Evolutionary conservation across 2,329 filamentous ascomycete genomes (phyloP), one percentile per base, ranked within the genome.

Genomic region (Lasiodiplodia theobromae): DNA sequence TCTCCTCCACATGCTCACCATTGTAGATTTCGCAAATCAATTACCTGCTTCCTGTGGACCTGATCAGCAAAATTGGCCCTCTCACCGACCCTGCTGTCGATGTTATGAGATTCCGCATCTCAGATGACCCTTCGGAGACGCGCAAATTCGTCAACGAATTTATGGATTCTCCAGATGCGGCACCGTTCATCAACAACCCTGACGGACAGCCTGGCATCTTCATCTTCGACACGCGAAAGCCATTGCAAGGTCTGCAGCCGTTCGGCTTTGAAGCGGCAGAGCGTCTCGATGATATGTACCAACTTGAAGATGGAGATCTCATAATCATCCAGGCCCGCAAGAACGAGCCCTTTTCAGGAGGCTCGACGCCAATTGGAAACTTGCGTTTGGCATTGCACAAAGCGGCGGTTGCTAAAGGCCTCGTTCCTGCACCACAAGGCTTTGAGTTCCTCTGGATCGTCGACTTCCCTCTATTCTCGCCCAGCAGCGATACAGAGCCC

Each of bases 401-500:
- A 69, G 83, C 86, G 10, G 91, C 92, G 2, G 86, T 94, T 0
- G 85, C 87, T n/a, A 80, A 86, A 31, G 86, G 83, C 0, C 82
- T 91, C 38, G 82, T 93, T 23, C 74, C 81, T 0, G 77, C 81
- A 0, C 84, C 76, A 0, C 75, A 77, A 14, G 84, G 84, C 68
- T 94, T 87, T 81, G 84, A 84, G 69, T 95, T 94, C 79, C 86
- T 91, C 68, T 99, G 96, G 96, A 87, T 99, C 14, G 91, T 87
- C 0, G 89, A 95, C 69, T 99, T 99, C 77, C 96, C 96, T 14
- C 88, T 99, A 74, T 99, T 99, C 82, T 94, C 93, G 1, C 92
- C 91, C 0, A 82, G 82, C 11, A 86, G 86, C 65, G 88, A 87
- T 63, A 80, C 81, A 10, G 84, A 92, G 57, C 92, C 92, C 0